Evolutionary conservation across 2,329 filamentous ascomycete genomes (phyloP), one percentile per base, ranked within the genome.

Genomic region (Colletotrichum paranaense): DNA sequence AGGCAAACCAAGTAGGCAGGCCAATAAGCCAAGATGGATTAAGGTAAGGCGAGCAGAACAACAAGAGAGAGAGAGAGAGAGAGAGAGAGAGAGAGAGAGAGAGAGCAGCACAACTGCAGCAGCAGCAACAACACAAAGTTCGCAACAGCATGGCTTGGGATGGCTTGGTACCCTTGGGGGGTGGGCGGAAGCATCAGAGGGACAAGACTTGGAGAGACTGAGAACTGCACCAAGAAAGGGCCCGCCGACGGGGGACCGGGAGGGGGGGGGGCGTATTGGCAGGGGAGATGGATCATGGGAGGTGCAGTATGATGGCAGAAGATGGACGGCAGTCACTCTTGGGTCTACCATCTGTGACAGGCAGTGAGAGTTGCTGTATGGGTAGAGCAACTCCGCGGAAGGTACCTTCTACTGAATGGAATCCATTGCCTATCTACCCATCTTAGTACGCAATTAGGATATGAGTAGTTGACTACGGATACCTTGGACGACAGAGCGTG

Each of bases 141-240:
- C 38, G 38, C 38, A 42, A 64, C 28, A 56, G 30, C 30, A 64
- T 24, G 28, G 70, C 67, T 65, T 67, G 19, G 46, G 53, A 53
- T 53, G 55, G 46, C 59, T 42, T 55, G 59, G 38, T 16, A 16
- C 14, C 38, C 38, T 42, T 16, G 46, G 68, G 42, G 68, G 35
- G 19, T 42, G 38, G 46, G 70, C 59, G 53, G 66, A 65, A 69
- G 42, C 42, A 30, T 38, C 42, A 63, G 49, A 73, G 60, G 58
- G 69, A 72, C 69, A 72, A 72, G 65, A 68, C 69, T 63, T 68
- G 53, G 53, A 24, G 46, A 58, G 60, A 68, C 57, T 52, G 38
- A 57, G 68, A 62, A 67, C 49, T 42, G 32, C 26, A 70, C 58
- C 38, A 67, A 67, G 46, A 72, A 68, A 58, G 35, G 65, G 58